Evolutionary conservation across 2,329 filamentous ascomycete genomes (phyloP).

Genomic region (Colletotrichum euphorbiae): DNA sequence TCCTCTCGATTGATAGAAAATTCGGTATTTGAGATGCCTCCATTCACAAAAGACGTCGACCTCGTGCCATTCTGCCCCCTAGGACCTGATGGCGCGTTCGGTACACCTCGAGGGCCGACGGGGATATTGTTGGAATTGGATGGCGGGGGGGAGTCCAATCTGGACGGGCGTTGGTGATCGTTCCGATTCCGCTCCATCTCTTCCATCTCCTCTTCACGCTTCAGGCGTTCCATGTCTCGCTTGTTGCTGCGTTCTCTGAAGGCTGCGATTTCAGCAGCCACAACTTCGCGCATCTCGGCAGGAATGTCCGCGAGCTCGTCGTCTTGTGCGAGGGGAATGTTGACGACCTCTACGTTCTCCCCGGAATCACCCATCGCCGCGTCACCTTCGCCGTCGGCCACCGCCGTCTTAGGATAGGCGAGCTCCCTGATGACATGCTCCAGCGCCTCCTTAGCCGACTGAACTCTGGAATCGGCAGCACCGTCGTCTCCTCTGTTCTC

Average conservation of each 20-base stretch:
- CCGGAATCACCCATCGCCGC: conserved; percentile 76
- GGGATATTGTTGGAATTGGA: conserved; percentile 78
- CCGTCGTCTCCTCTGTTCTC: conserved; percentile 73
- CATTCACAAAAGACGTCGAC: conserved; percentile 83
- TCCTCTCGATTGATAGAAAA: conserved; percentile 75
- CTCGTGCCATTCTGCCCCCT: conserved; percentile 73
- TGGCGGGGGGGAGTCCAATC: conserved; percentile 78
- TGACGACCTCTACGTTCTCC: conserved; percentile 84
- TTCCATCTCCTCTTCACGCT: conserved; percentile 92
- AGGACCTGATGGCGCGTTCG: conserved; percentile 78
- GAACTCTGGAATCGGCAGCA: conserved; percentile 74
- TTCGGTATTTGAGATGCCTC: conserved; percentile 73
- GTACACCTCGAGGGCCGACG: conserved; percentile 76
- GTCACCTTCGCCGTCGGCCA: conserved; percentile 74
- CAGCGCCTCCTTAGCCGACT: conserved; percentile 76
- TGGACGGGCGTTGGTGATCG: conserved; percentile 69
- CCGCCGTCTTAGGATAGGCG: conserved; percentile 71
- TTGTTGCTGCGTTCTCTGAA: conserved; percentile 93
- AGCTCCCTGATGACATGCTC: conserved; percentile 76
- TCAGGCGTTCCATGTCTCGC: conserved; percentile 87
- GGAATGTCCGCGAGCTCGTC: conserved; percentile 97
- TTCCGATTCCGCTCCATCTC: conserved; percentile 82
- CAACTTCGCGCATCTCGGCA: conserved; percentile 93
- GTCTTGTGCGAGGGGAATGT: conserved; percentile 86
- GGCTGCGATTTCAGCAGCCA: conserved; percentile 91